Conservation (phyloP, 2,329 filamentous ascomycete species). For the Ilyonectria mors-panacis region DNA sequence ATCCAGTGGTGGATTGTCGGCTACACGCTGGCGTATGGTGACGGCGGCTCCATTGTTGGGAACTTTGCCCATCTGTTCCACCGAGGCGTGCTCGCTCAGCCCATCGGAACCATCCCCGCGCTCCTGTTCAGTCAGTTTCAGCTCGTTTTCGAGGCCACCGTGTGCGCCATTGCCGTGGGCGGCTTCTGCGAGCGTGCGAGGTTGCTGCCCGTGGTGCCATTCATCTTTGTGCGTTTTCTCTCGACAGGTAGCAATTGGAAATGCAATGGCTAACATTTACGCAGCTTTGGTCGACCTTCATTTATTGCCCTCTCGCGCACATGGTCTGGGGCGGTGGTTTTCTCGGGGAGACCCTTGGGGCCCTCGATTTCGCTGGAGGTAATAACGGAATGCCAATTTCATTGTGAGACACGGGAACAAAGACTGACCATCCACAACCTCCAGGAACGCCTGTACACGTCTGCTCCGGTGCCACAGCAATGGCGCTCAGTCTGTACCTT, state of each 20-base stretch:
- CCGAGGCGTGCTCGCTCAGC: slow-evolving; percentile 34
- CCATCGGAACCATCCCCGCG: slow-evolving; percentile 34
- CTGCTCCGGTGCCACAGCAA: slow-evolving; percentile 34
- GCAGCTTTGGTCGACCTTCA: slow-evolving; percentile 35
- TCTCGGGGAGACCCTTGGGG: slow-evolving; percentile 32
- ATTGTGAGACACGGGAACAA: neutral
- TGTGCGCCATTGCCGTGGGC: slow-evolving; percentile 36
- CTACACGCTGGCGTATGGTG: slow-evolving; percentile 38
- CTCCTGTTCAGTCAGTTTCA: slow-evolving; percentile 39
- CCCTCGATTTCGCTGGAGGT: slow-evolving; percentile 37
- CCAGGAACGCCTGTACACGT: slow-evolving; percentile 35
- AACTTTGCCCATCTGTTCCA: slow-evolving; percentile 30
- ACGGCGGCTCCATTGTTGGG: slow-evolving; percentile 31
- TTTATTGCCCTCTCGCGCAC: slow-evolving; percentile 38
- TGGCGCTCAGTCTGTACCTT: slow-evolving; percentile 35
- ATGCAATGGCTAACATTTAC: neutral
- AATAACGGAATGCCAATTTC: neutral
- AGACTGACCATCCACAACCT: neutral
- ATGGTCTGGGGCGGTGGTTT: slow-evolving; percentile 40
- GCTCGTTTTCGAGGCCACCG: slow-evolving; percentile 37
- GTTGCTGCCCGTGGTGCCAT: slow-evolving; percentile 33
- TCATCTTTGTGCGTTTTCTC: slow-evolving; percentile 29
- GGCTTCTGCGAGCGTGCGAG: slow-evolving; percentile 35
- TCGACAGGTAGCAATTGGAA: too few species aligned
- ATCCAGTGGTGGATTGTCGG: slow-evolving; percentile 38